Evolutionary conservation across 2,329 filamentous ascomycete species (phyloP).

Genomic region (Tolypocladium inflatum): DNA sequence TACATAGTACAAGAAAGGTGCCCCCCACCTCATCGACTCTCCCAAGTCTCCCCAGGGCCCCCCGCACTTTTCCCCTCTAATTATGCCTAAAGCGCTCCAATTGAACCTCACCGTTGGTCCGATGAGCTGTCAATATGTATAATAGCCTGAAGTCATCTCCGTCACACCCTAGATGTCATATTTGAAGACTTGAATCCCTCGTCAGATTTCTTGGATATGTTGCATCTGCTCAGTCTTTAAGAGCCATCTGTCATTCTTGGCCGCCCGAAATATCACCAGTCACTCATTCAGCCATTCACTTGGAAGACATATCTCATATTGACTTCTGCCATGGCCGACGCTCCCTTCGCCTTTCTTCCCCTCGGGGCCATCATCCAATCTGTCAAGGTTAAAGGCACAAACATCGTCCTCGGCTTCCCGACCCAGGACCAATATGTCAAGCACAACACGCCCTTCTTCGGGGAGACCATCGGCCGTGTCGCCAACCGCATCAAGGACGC

Average conservation of each 20-base stretch:
- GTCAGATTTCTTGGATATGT: not conserved
- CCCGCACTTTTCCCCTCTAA: not conserved
- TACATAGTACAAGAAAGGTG: not conserved
- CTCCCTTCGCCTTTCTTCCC: slow-evolving; percentile 57
- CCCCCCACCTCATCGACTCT: not conserved
- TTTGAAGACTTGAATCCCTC: not conserved
- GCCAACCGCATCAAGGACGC: slow-evolving; percentile 74
- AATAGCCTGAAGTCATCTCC: no score
- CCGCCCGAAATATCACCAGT: not conserved
- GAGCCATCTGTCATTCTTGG: not conserved
- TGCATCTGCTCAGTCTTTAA: not conserved
- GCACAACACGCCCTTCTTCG: slow-evolving; percentile 74
- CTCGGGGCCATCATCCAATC: slow-evolving; percentile 74
- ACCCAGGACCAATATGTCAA: slow-evolving; percentile 63
- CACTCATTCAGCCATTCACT: not conserved
- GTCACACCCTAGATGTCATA: not conserved
- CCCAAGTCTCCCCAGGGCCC: no score
- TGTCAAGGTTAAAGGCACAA: slow-evolving; percentile 65
- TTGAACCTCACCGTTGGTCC: not conserved
- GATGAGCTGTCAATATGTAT: not conserved
- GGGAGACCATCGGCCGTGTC: slow-evolving; percentile 81
- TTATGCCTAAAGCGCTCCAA: not conserved
- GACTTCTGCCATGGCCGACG: slow-evolving; percentile 28
- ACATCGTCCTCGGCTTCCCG: slow-evolving; percentile 85
- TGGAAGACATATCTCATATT: not conserved